These are phyloP conservation scores for Przewalskia tangutica DNA, from an alignment of 257 asterid species.

Conservation along the genomic window DNA sequence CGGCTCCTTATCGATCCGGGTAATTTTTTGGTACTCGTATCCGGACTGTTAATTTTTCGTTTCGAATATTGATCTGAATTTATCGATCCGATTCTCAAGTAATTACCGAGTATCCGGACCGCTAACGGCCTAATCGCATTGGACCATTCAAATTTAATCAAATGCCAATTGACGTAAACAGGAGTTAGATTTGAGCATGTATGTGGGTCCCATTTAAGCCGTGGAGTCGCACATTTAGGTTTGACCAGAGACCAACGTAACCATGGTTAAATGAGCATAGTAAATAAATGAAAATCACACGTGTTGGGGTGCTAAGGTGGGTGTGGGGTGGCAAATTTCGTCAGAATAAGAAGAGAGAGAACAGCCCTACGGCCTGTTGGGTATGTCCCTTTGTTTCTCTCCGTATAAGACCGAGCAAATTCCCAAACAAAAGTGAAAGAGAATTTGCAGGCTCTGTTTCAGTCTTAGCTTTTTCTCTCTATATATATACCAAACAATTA, in stretches of 20 bases:
- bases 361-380: slow-evolving; percentile 7
- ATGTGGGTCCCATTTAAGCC: slow-evolving; percentile 6
- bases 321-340: slow-evolving; percentile 17
- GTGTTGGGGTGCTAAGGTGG: slow-evolving; percentile 24
- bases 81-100: too few species aligned
- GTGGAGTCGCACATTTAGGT: slow-evolving; percentile 9
- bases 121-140: too few species aligned
- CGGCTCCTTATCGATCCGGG: too few species aligned
- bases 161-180: slow-evolving; percentile 13
- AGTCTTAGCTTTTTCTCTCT: slow-evolving; percentile 8
- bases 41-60: too few species aligned
- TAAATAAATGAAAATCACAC: slow-evolving; percentile 30
- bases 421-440: slow-evolving; percentile 27
- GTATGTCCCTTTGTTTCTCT: slow-evolving; percentile 48
- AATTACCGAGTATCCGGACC: too few species aligned
- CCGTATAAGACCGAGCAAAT: slow-evolving; percentile 27
- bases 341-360: slow-evolving; percentile 37
- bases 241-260: slow-evolving; percentile 34
- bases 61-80: too few species aligned
- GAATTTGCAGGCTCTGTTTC: slow-evolving; percentile 29
- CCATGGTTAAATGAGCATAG: slow-evolving; percentile 29
- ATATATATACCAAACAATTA: neutral
- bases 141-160: neutral
- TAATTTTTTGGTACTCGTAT: too few species aligned
- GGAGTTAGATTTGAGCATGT: slow-evolving; percentile 26